Evolutionary conservation across 805 yeast genomes (phyloP).

Genomic region (Candida alai): DNA sequence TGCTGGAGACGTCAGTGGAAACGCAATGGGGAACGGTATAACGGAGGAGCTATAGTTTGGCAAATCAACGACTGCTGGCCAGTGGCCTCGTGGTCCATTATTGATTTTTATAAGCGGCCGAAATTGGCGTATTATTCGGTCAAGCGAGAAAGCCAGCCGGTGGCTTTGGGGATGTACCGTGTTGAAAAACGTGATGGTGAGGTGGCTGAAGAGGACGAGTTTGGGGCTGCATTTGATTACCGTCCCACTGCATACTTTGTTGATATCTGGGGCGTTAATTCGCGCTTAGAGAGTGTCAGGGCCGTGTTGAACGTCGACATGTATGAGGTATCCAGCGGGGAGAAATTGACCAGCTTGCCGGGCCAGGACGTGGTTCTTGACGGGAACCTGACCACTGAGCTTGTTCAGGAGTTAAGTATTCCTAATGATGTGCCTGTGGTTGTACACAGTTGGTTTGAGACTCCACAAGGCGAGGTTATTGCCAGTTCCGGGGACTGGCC

Average conservation of each 20-base stretch:
- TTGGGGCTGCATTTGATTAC: slow-evolving; percentile 17
- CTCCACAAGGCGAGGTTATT: slow-evolving; percentile 15
- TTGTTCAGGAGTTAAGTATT: slow-evolving; percentile 15
- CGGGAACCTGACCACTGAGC: slow-evolving; percentile 30
- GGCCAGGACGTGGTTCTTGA: slow-evolving; percentile 13
- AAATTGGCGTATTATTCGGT: slow-evolving; percentile 47
- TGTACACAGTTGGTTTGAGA: slow-evolving; percentile 14
- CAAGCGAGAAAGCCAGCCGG: slow-evolving; percentile 37
- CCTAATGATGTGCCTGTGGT: slow-evolving; percentile 14
- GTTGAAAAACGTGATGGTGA: slow-evolving; percentile 9
- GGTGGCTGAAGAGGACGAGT: slow-evolving; percentile 2
- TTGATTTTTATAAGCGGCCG: slow-evolving; percentile 40
- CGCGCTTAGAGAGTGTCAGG: slow-evolving; percentile 15
- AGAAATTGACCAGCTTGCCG: slow-evolving; percentile 13
- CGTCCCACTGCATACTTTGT: slow-evolving; percentile 19
- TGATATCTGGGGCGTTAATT: slow-evolving; percentile 42
- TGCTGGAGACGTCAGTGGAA: slow-evolving; percentile 48
- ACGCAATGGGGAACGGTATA: slow-evolving; percentile 26
- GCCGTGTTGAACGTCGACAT: slow-evolving; percentile 24
- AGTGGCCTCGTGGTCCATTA: slow-evolving; percentile 47
- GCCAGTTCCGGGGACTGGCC: slow-evolving; percentile 47
- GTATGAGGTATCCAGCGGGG: slow-evolving; percentile 31
- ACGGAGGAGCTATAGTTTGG: slow-evolving; percentile 51
- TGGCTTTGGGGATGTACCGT: slow-evolving; percentile 34
- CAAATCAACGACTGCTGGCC: slow-evolving; percentile 56